Conservation (phyloP, 768 basidiomycete genomes). For the Rhodotorula paludigena region DNA sequence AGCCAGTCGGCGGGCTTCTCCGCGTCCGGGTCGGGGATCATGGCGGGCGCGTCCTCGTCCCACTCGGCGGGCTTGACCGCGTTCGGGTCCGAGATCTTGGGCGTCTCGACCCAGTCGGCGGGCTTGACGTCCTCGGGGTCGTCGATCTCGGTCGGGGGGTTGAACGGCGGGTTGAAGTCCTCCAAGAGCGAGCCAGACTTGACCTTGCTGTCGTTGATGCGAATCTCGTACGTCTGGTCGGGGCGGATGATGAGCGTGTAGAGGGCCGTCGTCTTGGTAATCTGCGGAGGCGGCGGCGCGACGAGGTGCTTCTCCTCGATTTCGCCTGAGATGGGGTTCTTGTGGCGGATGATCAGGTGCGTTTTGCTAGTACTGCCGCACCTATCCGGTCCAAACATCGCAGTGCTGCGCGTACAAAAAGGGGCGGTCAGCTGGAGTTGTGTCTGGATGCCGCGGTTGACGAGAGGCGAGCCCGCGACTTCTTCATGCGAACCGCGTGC, state of each 20-base stretch:
- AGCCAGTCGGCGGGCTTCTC: slow-evolving; percentile 93
- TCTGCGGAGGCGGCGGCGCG: slow-evolving; percentile 71
- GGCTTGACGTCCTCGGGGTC: slow-evolving; percentile 90
- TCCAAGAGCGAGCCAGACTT: slow-evolving; percentile 79
- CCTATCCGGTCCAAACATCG: slow-evolving; percentile 76
- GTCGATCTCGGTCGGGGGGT: slow-evolving; percentile 87
- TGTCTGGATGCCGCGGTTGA: slow-evolving; percentile 38
- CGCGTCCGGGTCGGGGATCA: slow-evolving; percentile 81
- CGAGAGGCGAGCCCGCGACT: neutral
- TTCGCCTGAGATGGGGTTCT: slow-evolving; percentile 85
- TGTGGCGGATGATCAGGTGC: slow-evolving; percentile 99
- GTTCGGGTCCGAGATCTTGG: slow-evolving; percentile 58
- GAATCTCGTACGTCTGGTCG: slow-evolving; percentile 87
- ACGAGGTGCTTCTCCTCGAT: slow-evolving; percentile 95
- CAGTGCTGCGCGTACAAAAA: too few relatives aligned
- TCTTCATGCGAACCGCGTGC: too few relatives aligned
- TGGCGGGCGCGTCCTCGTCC: slow-evolving; percentile 94
- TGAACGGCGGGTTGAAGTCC: slow-evolving; percentile 88
- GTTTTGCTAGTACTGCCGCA: slow-evolving; percentile 59
- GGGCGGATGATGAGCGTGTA: slow-evolving; percentile 92
- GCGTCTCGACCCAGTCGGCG: slow-evolving; percentile 81
- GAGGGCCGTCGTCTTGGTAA: slow-evolving; percentile 88
- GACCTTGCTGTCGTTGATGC: slow-evolving; percentile 78
- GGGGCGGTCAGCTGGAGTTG: too few relatives aligned
- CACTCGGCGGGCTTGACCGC: slow-evolving; percentile 75